Conservation (phyloP, 257 asterid genomes). For the Striga asiatica region DNA sequence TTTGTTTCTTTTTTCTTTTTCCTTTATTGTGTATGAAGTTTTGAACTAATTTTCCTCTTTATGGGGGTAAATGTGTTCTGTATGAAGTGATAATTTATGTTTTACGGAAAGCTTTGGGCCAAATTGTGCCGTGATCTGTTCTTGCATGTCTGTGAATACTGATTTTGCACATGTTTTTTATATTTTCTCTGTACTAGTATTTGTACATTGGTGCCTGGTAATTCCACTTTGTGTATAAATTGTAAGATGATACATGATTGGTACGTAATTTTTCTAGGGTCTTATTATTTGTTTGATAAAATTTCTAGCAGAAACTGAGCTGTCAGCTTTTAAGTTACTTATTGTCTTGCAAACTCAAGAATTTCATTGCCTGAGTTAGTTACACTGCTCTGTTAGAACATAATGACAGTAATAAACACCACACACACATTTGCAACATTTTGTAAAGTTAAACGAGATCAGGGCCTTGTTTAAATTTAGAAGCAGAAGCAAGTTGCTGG, state of each 20-base stretch:
- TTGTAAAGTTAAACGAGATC: background rate
- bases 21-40: background rate
- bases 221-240: too few relatives aligned
- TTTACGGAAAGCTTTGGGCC: background rate
- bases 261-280: too few relatives aligned
- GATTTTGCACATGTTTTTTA: too few relatives aligned
- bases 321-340: too few relatives aligned
- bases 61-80: background rate
- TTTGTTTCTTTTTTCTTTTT: too few relatives aligned
- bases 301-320: too few relatives aligned
- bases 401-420: background rate
- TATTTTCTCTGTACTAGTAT: too few relatives aligned
- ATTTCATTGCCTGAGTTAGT: conserved; percentile 1
- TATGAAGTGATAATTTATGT: background rate
- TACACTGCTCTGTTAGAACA: background rate
- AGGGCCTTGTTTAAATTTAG: conserved; percentile 21
- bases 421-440: conserved; percentile 11
- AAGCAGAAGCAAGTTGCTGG: conserved; percentile 66
- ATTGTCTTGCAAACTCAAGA: background rate
- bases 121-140: too few relatives aligned
- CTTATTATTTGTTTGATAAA: too few relatives aligned
- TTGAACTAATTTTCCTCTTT: background rate
- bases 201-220: too few relatives aligned
- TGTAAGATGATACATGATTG: too few relatives aligned
- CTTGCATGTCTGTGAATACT: too few relatives aligned